These are phyloP conservation scores for Fusarium multiceps DNA, from an alignment of 2,329 filamentous ascomycete species.

Conservation along the genomic window DNA sequence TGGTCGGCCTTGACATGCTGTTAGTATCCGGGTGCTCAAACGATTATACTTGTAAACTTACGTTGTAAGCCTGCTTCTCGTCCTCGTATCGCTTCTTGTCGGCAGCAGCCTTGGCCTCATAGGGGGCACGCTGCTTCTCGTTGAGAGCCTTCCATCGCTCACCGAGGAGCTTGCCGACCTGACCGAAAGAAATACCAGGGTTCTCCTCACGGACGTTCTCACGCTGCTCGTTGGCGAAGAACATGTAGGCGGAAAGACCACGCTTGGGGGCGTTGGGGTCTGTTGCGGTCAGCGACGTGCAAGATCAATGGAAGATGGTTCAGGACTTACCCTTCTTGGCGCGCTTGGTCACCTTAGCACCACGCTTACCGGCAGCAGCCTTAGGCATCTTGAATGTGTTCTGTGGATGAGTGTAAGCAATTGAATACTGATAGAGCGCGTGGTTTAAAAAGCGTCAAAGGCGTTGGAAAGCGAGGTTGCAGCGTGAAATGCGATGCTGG, in stretches of 20 bases:
- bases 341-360: conserved; percentile 64
- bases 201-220: conserved; percentile 99
- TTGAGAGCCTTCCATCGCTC: conserved; percentile 98
- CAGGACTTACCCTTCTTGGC: conserved; percentile 68
- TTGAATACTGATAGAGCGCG: neutral
- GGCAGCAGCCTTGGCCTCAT: conserved; percentile 93
- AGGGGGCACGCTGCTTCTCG: conserved; percentile 92
- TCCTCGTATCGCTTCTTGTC: conserved; percentile 99
- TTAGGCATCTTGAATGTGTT: conserved; percentile 66
- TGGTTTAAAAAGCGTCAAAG: neutral
- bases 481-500: neutral
- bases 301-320: neutral
- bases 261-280: conserved; percentile 99
- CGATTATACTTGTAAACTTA: conserved; percentile 59
- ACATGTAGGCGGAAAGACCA: conserved; percentile 99
- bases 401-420: conserved; percentile 46
- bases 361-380: conserved; percentile 63
- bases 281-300: conserved; percentile 51
- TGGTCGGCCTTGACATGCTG: conserved; percentile 62
- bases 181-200: conserved; percentile 97
- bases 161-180: conserved; percentile 97
- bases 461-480: neutral
- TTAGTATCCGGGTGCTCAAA: conserved; percentile 42
- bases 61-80: conserved; percentile 94
- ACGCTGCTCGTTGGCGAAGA: conserved; percentile 99